Conservation (phyloP, 495 filamentous ascomycete genomes). For the Aspergillus egyptiacus region DNA sequence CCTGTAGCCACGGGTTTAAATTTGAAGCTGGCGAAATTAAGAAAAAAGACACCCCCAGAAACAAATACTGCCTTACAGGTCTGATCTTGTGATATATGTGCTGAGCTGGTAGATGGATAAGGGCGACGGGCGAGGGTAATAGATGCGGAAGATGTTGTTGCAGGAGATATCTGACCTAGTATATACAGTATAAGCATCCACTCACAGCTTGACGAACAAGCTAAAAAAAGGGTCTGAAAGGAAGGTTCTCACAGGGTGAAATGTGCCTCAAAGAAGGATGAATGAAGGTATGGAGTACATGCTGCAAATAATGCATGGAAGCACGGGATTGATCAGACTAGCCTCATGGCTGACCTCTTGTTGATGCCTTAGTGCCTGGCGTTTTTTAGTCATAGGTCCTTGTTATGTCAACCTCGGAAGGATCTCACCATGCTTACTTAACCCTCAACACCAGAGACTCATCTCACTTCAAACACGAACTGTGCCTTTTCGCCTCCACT, state of each 20-base stretch:
- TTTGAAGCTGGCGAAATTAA: not conserved
- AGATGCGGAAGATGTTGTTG: not conserved
- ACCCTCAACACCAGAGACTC: not conserved
- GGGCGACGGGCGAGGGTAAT: not conserved
- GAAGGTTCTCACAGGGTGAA: not conserved
- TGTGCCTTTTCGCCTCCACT: no score
- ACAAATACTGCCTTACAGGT: not conserved
- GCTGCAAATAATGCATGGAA: conserved; percentile 19
- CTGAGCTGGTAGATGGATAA: not conserved
- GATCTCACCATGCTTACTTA: no score
- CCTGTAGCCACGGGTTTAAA: not conserved
- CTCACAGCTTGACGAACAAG: not conserved
- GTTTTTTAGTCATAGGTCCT: no score
- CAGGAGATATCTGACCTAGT: not conserved
- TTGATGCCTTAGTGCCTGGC: conserved; percentile 5
- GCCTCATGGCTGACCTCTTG: conserved; percentile 19
- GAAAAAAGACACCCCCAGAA: not conserved
- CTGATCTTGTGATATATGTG: not conserved
- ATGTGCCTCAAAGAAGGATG: not conserved
- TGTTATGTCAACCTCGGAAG: no score
- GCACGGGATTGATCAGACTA: conserved; percentile 19
- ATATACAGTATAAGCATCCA: not conserved
- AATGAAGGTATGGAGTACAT: conserved; percentile 11
- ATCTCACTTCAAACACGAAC: not conserved
- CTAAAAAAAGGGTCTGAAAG: not conserved